Evolutionary conservation across 2,329 filamentous ascomycete genomes (phyloP).

Genomic region (Monilinia fructicola): DNA sequence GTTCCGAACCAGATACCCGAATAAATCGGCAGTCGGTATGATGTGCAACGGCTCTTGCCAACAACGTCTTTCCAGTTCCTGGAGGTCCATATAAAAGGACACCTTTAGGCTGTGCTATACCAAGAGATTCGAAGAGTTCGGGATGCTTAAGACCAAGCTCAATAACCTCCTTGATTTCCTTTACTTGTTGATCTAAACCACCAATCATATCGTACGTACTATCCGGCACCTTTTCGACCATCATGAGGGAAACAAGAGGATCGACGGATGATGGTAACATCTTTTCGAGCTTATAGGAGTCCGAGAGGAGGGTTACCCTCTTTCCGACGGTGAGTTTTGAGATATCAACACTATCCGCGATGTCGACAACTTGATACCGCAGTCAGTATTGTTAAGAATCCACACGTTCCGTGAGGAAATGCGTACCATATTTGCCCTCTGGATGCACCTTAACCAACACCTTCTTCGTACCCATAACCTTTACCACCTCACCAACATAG

Average conservation of each 20-base stretch:
- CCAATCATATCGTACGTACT: slow-evolving; percentile 99
- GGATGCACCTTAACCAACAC: slow-evolving; percentile 98
- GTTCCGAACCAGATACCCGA: slow-evolving; percentile 88
- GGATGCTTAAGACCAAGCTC: slow-evolving; percentile 98
- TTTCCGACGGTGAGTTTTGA: slow-evolving; percentile 95
- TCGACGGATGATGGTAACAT: slow-evolving; percentile 98
- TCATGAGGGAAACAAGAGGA: slow-evolving; percentile 98
- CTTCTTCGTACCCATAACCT: slow-evolving; percentile 99
- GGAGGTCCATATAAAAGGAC: slow-evolving; percentile 95
- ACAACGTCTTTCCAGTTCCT: slow-evolving; percentile 93
- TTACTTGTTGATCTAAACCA: slow-evolving; percentile 97
- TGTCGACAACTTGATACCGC: slow-evolving; percentile 76
- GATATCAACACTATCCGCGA: slow-evolving; percentile 91
- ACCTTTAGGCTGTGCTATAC: slow-evolving; percentile 97
- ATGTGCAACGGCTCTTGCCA: slow-evolving; percentile 93
- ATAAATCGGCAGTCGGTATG: slow-evolving; percentile 99
- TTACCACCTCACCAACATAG: slow-evolving; percentile 99
- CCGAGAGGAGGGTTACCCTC: slow-evolving; percentile 92
- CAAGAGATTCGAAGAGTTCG: slow-evolving; percentile 97
- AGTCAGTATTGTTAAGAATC: background rate
- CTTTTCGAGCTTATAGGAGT: slow-evolving; percentile 98
- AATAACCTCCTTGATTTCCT: slow-evolving; percentile 99
- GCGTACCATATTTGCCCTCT: slow-evolving; percentile 96
- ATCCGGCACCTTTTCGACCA: slow-evolving; percentile 99
- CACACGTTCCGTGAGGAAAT: background rate